phyloP scores from a whole-genome alignment of 179 eudicot species.

The Pouteria campechiana region DNA sequence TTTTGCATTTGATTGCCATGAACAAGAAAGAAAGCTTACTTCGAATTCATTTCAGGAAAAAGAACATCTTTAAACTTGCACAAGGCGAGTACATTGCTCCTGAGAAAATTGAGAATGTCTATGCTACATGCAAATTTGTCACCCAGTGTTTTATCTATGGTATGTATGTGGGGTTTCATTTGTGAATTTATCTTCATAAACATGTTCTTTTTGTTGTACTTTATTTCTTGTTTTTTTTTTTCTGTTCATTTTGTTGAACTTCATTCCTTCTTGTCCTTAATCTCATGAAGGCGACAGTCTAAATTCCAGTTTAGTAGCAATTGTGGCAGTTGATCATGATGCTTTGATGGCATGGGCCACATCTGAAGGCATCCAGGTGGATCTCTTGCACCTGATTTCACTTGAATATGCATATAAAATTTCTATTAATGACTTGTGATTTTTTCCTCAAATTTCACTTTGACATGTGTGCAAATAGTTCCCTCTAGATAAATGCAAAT shows the following conservation, averaged over 20 bases:
- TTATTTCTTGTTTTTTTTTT: background rate
- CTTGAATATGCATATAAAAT: no score
- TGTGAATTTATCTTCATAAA: background rate
- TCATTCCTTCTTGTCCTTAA: constrained; percentile 1
- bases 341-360: constrained; percentile 74
- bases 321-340: constrained; percentile 77
- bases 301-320: constrained; percentile 77
- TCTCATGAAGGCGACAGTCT: constrained; percentile 74
- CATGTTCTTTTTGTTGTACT: background rate
- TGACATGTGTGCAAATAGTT: no score
- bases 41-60: constrained; percentile 55
- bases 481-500: no score
- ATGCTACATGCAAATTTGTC: constrained; percentile 93
- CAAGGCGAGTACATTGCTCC: constrained; percentile 99
- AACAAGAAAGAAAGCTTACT: background rate
- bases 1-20: no score
- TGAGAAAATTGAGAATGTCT: constrained; percentile 93
- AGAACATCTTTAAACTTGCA: constrained; percentile 93
- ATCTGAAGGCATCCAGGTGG: constrained; percentile 67
- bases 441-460: no score
- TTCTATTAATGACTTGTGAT: no score
- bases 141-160: constrained; percentile 86
- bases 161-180: constrained; percentile 14
- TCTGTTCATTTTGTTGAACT: background rate
- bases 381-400: no score